Base-by-base conservation (phyloP, 2,329 filamentous ascomycete genomes). In the Stylonectria norvegica region DNA sequence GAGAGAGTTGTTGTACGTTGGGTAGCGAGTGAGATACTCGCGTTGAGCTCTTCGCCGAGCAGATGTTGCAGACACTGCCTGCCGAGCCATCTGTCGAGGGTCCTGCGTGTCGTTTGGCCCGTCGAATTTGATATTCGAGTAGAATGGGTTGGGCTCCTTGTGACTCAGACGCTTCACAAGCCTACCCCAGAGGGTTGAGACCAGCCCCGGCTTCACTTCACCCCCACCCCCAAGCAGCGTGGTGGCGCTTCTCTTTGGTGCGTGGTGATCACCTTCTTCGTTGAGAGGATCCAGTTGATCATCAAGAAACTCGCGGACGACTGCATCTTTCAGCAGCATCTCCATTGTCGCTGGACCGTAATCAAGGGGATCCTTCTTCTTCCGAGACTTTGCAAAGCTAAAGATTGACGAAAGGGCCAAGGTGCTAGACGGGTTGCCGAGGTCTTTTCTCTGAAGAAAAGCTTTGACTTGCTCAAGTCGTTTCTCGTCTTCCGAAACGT, bases 401-500 rank as follows among this genome's bases (percentile, higher is more conserved):
- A 86, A 84, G 38, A 87, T 83, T 27, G 81, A 80, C 4, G 83
- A 82, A 12, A 95, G 69, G 0, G 88, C 84, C 20, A 96, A 71
- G 53, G 93, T 95, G 49, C 84, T 76, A 61, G 80, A 62, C 62
- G 80, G 76, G 27, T 78, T 78, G 17, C 84, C 86, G 20, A 95
- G 72, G 56, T 97, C 90, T 61, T 91, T 94, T 53, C 90, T 83
- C 59, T 95, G 88, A 31, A 98, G 71, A 56, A 97, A 98, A 2
- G 91, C 88, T 58, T 90, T 91, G 45, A 98, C 90, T 66, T 98
- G 94, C 61, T 97, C 89, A 47, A 97, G 69, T 15, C 94, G 89
- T 67, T 98, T 98, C 63, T 97, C 90, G 60, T 98, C 94, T 62
- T 98, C 93, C 4, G 90, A 95, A 18, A 98, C 89, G 66, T 98